Conservation (phyloP, 2,329 filamentous ascomycete genomes). For the Apiospora malaysiana region DNA sequence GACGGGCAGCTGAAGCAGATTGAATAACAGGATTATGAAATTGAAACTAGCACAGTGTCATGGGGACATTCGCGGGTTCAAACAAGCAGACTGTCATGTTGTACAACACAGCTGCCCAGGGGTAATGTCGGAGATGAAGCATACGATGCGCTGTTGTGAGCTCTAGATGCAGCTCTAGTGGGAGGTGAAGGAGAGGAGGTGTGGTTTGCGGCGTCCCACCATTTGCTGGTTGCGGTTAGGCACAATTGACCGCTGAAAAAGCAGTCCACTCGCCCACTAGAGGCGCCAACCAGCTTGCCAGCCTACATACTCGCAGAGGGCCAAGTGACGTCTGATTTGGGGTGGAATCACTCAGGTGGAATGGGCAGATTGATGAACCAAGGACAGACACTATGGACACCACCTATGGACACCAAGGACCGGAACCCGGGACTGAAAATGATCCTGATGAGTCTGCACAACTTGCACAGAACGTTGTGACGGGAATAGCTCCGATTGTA, state of each 20-base stretch:
- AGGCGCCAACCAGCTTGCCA: too few relatives aligned
- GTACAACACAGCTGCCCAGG: slow-evolving; percentile 9
- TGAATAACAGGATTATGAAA: slow-evolving; percentile 13
- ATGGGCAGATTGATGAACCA: neutral
- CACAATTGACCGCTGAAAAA: slow-evolving; percentile 11
- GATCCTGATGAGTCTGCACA: neutral
- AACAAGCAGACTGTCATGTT: neutral
- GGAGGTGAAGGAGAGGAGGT: slow-evolving; percentile 13
- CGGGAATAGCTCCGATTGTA: slow-evolving; percentile 14
- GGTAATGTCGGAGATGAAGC: slow-evolving; percentile 13
- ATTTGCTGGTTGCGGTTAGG: slow-evolving; percentile 10
- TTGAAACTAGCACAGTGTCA: neutral
- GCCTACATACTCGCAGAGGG: too few relatives aligned
- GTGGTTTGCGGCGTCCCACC: slow-evolving; percentile 11
- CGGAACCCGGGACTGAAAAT: neutral
- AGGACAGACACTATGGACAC: too few relatives aligned
- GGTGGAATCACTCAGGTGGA: neutral
- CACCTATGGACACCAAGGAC: neutral
- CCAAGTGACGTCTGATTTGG: slow-evolving; percentile 10
- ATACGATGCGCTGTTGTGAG: neutral
- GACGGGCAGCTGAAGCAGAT: neutral
- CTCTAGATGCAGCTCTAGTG: slow-evolving; percentile 11
- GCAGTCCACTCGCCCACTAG: neutral
- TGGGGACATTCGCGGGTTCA: neutral
- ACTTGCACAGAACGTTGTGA: neutral